phyloP scores from a whole-genome alignment of 192 early-diverging fungal species.

The Coemansia sp. region DNA sequence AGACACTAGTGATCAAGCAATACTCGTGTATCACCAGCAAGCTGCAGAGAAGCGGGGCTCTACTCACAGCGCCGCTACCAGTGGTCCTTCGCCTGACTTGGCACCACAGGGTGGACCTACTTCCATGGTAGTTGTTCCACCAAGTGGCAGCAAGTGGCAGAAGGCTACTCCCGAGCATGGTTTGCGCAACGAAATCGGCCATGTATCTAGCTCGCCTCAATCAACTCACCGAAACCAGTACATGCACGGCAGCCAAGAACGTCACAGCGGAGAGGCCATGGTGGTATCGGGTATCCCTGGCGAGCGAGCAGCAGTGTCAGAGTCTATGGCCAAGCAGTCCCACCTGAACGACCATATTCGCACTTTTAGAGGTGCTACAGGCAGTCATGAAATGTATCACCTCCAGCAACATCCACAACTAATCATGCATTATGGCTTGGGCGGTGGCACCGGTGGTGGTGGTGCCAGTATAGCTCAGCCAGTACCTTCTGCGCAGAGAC shows the following conservation, averaged over 20 bases:
- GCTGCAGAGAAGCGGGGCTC: too few species aligned
- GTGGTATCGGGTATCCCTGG: neutral
- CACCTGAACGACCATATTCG: slow-evolving; percentile 38
- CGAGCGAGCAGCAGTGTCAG: slow-evolving; percentile 14
- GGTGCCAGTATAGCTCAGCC: neutral
- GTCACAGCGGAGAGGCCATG: neutral
- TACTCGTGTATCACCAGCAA: too few species aligned
- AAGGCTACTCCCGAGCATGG: slow-evolving; percentile 3
- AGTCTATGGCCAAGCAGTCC: slow-evolving; percentile 41
- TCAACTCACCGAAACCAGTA: slow-evolving; percentile 10
- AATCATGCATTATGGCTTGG: too few species aligned
- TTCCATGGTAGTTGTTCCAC: too few species aligned
- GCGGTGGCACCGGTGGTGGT: too few species aligned
- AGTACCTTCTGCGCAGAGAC: neutral
- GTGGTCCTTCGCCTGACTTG: neutral
- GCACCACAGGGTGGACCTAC: too few species aligned
- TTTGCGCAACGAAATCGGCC: neutral
- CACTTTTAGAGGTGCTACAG: slow-evolving; percentile 19
- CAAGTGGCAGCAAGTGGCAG: slow-evolving; percentile 1
- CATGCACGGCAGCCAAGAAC: slow-evolving; percentile 3
- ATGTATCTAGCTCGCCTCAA: slow-evolving; percentile 26
- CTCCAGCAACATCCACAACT: slow-evolving; percentile 1
- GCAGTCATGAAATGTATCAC: neutral
- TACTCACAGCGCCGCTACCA: too few species aligned
- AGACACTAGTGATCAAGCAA: too few species aligned